phyloP scores from a whole-genome alignment of 768 basidiomycete species.

The Podaxis sp. region DNA sequence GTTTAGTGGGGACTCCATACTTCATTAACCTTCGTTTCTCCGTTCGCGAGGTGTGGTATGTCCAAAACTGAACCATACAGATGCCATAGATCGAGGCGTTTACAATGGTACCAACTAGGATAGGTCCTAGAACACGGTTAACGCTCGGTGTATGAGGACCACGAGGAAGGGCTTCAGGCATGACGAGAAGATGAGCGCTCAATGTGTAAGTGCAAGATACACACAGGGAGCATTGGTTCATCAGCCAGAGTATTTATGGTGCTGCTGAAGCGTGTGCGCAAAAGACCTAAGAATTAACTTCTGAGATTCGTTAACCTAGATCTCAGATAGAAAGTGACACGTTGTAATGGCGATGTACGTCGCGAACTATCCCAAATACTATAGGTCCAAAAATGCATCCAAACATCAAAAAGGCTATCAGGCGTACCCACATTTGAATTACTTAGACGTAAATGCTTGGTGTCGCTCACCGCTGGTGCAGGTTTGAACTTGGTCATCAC shows the following conservation, averaged over 20 bases:
- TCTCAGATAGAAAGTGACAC: neutral
- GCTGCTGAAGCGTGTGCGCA: neutral
- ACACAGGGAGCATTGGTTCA: neutral
- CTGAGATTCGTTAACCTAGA: neutral
- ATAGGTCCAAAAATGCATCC: neutral
- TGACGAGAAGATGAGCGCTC: neutral
- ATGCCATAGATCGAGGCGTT: slow-evolving; percentile 22
- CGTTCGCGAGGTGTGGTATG: slow-evolving; percentile 14
- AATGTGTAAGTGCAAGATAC: neutral
- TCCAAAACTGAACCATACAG: slow-evolving; percentile 19
- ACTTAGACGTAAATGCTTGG: neutral
- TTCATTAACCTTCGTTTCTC: neutral
- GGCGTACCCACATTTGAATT: neutral
- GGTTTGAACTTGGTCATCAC: neutral
- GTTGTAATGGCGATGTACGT: neutral
- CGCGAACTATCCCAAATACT: neutral
- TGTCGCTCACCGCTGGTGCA: neutral
- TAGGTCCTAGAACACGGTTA: slow-evolving; percentile 19
- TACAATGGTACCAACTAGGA: slow-evolving; percentile 19
- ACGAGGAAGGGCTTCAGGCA: neutral
- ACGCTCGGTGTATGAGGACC: neutral
- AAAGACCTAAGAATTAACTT: neutral
- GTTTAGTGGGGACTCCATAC: neutral
- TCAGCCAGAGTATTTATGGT: neutral
- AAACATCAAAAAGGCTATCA: neutral